A percentile compares a stretch with the other conserved stretches of the same genome.
phyloP scores from a whole-genome alignment of 345 rosid genomes.

The Conringia planisiliqua region DNA sequence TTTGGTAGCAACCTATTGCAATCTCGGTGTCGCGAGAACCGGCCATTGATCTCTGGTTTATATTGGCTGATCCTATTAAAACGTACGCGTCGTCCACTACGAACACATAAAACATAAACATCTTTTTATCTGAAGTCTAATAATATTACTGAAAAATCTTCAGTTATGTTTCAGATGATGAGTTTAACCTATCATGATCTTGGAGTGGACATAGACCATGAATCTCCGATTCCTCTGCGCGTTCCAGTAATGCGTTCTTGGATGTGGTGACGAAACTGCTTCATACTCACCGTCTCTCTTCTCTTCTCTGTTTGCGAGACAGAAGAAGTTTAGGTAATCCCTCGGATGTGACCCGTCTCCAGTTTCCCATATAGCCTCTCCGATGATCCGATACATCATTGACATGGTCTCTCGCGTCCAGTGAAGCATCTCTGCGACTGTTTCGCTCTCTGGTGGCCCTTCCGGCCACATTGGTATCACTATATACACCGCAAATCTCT shows the following conservation, averaged over 20 bases:
- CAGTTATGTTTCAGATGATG: not conserved
- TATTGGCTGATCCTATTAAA: conserved; percentile 77
- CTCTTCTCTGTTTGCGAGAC: conserved; percentile 85
- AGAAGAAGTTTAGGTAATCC: conserved; percentile 82
- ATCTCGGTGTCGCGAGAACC: conserved; percentile 87
- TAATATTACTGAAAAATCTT: not conserved
- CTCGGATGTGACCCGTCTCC: conserved; percentile 54
- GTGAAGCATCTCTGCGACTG: conserved; percentile 84
- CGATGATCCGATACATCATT: conserved; percentile 76
- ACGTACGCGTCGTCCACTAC: conserved; percentile 71
- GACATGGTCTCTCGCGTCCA: conserved; percentile 84
- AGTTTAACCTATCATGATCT: conserved; percentile 76
- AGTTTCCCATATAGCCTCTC: conserved; percentile 58
- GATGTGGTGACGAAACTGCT: conserved; percentile 56
- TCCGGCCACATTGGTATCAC: conserved; percentile 98
- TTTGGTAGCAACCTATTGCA: conserved; percentile 73
- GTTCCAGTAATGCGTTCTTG: conserved; percentile 65
- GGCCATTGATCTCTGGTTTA: conserved; percentile 89
- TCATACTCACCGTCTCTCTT: conserved; percentile 48
- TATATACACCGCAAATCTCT: conserved; percentile 76
- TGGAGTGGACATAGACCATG: conserved; percentile 94
- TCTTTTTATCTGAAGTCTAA: not conserved
- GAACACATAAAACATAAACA: not conserved
- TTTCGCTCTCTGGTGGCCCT: conserved; percentile 73
- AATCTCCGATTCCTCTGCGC: conserved; percentile 78